A percentile compares a stretch with the other conserved stretches of the same genome.
Evolutionary conservation across 2,329 filamentous ascomycete genomes (phyloP).

Genomic region (Penicillium hesseltinei): DNA sequence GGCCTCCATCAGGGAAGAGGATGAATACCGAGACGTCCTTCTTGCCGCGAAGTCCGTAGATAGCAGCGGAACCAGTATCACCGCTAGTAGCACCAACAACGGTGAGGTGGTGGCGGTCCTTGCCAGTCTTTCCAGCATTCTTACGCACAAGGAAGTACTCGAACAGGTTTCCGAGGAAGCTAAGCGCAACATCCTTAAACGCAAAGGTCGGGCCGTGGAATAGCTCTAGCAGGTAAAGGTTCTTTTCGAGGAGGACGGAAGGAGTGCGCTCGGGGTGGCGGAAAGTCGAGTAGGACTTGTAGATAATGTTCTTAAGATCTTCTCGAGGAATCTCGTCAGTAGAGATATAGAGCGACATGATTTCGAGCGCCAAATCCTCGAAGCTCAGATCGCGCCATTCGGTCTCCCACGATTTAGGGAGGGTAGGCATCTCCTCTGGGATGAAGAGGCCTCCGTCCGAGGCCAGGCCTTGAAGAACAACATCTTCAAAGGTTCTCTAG

Average conservation of each 20-base stretch:
- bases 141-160: slow-evolving; percentile 49
- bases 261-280: slow-evolving; percentile 64
- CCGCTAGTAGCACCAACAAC: slow-evolving; percentile 85
- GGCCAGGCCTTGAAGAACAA: slow-evolving; percentile 84
- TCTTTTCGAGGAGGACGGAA: slow-evolving; percentile 67
- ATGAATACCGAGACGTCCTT: slow-evolving; percentile 97
- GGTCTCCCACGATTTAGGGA: slow-evolving; percentile 14
- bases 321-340: slow-evolving; percentile 73
- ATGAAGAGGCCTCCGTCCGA: slow-evolving; percentile 86
- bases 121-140: slow-evolving; percentile 44
- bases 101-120: slow-evolving; percentile 74
- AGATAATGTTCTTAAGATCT: slow-evolving; percentile 80
- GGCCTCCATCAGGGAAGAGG: slow-evolving; percentile 86
- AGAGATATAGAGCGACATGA: slow-evolving; percentile 87
- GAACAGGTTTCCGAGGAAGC: slow-evolving; percentile 91
- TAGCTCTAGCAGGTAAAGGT: slow-evolving; percentile 84
- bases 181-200: slow-evolving; percentile 92
- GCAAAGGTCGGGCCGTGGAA: slow-evolving; percentile 96
- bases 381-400: slow-evolving; percentile 1
- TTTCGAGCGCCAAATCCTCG: slow-evolving; percentile 62
- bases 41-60: slow-evolving; percentile 92
- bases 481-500: slow-evolving; percentile 67
- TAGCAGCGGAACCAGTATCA: slow-evolving; percentile 88
- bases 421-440: slow-evolving; percentile 56
- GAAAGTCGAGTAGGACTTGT: slow-evolving; percentile 86